Evolutionary conservation across 495 filamentous ascomycete genomes (phyloP), one percentile per base, ranked within the genome.

Genomic region (Penicillium diatomitis): DNA sequence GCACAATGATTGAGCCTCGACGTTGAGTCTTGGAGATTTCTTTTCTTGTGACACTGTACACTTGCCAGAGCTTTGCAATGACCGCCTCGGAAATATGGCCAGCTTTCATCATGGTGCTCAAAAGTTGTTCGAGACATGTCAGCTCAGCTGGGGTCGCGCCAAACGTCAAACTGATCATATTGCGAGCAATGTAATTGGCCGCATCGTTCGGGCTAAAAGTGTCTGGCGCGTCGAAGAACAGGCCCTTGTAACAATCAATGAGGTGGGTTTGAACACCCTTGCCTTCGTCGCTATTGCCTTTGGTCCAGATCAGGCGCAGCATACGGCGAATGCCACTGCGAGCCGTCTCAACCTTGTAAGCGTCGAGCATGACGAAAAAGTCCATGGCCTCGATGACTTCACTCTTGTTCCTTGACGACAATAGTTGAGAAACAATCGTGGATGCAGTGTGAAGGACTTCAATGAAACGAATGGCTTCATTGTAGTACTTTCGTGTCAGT

Each of bases 361-460:
- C 89, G 65, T 99, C 89, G 34, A 91, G 79, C 32, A 95, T 81
- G 49, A 90, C 88, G 57, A 97, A 95, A 66, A 92, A 97, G 58
- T 99, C 92, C 89, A 99, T 99, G 3, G 92, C 94, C 60, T 97
- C 94, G 48, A 97, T 95, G 28, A 96, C 87, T 64, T 99, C 92
- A 52, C 85, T 94, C 73, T 97, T 97, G 71, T 97, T 99, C 60
- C 86, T 88, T 9, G 90, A 91, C 5, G 86, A 84, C 7, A 99
- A 75, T 4, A 99, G 77, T 66, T 95, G 91, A 51, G 84, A 87
- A 11, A 97, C 81, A 8, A 82, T 75, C 3, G 67, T 71, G 0
- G 88, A 90, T 32, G 86, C 87, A 8, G 81, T 76, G 57, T 96
- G 89, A 11, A 99, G 71, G n/a, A 91, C 86, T 50, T 95, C 85